Evolutionary conservation across 2,329 filamentous ascomycete species (phyloP), one percentile per base, ranked within the genome.

Genomic region (Xylaria sp.): DNA sequence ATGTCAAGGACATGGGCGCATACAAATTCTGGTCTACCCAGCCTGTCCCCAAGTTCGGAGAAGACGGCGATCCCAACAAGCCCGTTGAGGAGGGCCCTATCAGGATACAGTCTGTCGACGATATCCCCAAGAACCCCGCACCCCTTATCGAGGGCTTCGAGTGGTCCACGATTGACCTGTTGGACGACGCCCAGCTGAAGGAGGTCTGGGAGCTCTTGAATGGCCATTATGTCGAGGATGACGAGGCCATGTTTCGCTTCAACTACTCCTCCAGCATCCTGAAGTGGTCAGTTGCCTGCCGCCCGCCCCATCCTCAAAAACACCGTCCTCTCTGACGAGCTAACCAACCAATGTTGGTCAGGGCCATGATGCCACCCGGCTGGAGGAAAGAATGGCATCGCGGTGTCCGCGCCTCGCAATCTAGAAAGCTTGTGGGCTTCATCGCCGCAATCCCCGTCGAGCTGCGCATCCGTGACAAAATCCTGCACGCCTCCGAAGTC

Each of bases 21-120:
- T 97, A 97, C 81, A 97, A 96, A 75, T 99, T 99, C 78, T 99
- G 94, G 94, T 87, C 91, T 72, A 99, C 94, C 43, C 94, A 99
- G 73, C 94, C 94, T 1, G 94, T 99, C 54, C 90, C 90, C 46
- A 88, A 87, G 68, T 96, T 97, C 68, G 87, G 83, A 66, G 78
- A 87, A 71, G 73, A 78, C 54, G 64, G 68, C 13, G 74, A 78
- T 44, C 76, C 82, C 47, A 74, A 78, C 54, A 76, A 80, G 59
- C 69, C 74, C 37, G 67, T 86, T 44, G 78, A 86, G 59, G 92
- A 97, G 66, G 94, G 94, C 0, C 91, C 92, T 0, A 90, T 99
- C 70, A 89, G 88, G 74, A 76, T 87, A 17, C 89, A 93, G 66
- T 88, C 89, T 55, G 82, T 90, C 16, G 91, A 92, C 29, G 81